A percentile compares a stretch with the other conserved stretches of the same genome.
Conservation (phyloP, 371 early-diverging fungal genomes). For the Mucor saturninus region DNA sequence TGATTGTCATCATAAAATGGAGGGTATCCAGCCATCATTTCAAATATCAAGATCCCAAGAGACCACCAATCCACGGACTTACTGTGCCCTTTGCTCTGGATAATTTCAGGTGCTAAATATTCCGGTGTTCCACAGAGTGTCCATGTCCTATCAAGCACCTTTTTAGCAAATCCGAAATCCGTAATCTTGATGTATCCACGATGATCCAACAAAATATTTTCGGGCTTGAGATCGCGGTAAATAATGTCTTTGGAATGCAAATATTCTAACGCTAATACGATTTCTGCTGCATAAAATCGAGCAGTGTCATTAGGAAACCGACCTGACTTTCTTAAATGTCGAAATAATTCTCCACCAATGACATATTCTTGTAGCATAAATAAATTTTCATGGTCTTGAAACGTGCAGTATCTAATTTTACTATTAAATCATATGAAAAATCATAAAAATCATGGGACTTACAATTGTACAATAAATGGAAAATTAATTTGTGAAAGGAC, state of each 20-base stretch:
- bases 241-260: conserved; percentile 92
- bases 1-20: conserved; percentile 97
- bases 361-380: conserved; percentile 98
- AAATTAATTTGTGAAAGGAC: conserved; percentile 86
- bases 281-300: conserved; percentile 80
- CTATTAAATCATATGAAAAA: background rate
- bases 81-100: conserved; percentile 96
- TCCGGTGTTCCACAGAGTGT: conserved; percentile 99
- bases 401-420: conserved; percentile 72
- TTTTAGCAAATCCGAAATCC: conserved; percentile 99
- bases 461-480: conserved; percentile 96
- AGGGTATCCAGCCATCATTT: conserved; percentile 94
- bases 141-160: conserved; percentile 81
- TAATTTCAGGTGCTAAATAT: conserved; percentile 98
- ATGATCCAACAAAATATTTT: conserved; percentile 90
- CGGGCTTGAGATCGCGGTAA: conserved; percentile 96
- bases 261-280: conserved; percentile 86
- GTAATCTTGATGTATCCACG: conserved; percentile 97
- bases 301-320: conserved; percentile 91
- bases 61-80: conserved; percentile 99
- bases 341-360: conserved; percentile 95
- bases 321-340: conserved; percentile 85
- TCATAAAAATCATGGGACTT: conserved; percentile 49
- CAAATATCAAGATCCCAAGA: conserved; percentile 95
- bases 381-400: conserved; percentile 88